phyloP scores from a whole-genome alignment of 148 eudicot genomes.

The Vaccinium macrocarpon region DNA sequence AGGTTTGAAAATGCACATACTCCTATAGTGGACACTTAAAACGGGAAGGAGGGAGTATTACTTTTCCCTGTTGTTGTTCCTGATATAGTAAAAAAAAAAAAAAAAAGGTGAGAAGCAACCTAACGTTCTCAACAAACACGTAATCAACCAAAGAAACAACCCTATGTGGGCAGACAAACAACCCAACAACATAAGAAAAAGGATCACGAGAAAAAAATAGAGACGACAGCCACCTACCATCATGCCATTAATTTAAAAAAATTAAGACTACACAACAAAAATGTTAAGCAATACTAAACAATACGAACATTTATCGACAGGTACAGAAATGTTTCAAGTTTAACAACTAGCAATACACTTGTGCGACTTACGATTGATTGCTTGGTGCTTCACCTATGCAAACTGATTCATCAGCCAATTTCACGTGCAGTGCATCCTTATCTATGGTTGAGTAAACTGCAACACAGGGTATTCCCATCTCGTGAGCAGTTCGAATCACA shows the following conservation, averaged over 20 bases:
- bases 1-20: too few relatives aligned
- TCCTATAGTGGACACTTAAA: too few relatives aligned
- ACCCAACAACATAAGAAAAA: background rate
- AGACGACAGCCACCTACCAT: background rate
- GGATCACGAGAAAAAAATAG: background rate
- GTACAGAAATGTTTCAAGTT: background rate
- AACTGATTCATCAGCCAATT: slow-evolving; percentile 93
- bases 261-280: background rate
- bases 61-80: background rate
- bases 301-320: background rate
- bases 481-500: slow-evolving; percentile 95
- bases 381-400: slow-evolving; percentile 99
- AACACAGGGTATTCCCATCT: slow-evolving; percentile 98
- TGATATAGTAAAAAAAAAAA: background rate
- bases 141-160: background rate
- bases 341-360: background rate
- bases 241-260: background rate
- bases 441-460: slow-evolving; percentile 97
- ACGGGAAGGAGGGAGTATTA: background rate
- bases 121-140: background rate
- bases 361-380: slow-evolving; percentile 79
- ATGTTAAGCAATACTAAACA: background rate
- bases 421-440: slow-evolving; percentile 95
- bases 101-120: background rate
- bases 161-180: background rate